A percentile compares a stretch with the other conserved stretches of the same genome.
Evolutionary conservation across 441 rosid genomes (phyloP).

Genomic region (Erodium trifolium): DNA sequence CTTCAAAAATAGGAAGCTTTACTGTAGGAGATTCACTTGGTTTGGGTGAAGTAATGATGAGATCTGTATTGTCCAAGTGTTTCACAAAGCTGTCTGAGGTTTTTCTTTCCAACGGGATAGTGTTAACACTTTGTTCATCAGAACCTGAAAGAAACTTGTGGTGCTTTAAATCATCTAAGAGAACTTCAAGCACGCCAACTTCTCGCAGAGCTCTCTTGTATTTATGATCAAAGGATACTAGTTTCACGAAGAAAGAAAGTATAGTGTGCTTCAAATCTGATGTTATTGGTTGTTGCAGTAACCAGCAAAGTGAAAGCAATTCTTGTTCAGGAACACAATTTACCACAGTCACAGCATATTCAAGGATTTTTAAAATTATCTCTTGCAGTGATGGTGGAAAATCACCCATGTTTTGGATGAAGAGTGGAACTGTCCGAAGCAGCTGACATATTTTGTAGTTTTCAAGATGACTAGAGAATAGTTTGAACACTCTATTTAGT

Average conservation of each 20-base stretch:
- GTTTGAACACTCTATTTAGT: conserved; percentile 90
- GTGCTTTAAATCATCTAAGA: conserved; percentile 94
- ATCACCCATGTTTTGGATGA: conserved; percentile 92
- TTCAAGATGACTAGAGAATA: conserved; percentile 97
- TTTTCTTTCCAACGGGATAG: conserved; percentile 51
- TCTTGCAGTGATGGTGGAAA: conserved; percentile 93
- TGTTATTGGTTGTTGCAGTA: conserved; percentile 90
- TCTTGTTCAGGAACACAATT: conserved; percentile 99
- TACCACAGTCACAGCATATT: conserved; percentile 98
- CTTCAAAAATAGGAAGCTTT: conserved; percentile 77
- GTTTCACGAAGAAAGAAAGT: conserved; percentile 94
- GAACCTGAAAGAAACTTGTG: conserved; percentile 83
- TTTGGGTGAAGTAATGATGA: conserved; percentile 87
- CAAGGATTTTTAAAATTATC: conserved; percentile 95
- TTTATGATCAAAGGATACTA: conserved; percentile 96
- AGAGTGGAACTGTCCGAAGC: conserved; percentile 89
- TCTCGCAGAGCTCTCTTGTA: conserved; percentile 97
- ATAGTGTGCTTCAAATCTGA: conserved; percentile 87
- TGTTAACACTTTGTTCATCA: conserved; percentile 40
- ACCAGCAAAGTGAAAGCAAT: conserved; percentile 93
- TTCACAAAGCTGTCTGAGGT: conserved; percentile 81
- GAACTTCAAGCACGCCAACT: conserved; percentile 95
- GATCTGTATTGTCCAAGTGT: conserved; percentile 73
- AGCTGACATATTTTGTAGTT: conserved; percentile 90
- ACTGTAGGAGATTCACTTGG: conserved; percentile 75